Evolutionary conservation across 2,329 filamentous ascomycete species (phyloP), one percentile per base, ranked within the genome.

Genomic region (Sclerotinia subarctica): DNA sequence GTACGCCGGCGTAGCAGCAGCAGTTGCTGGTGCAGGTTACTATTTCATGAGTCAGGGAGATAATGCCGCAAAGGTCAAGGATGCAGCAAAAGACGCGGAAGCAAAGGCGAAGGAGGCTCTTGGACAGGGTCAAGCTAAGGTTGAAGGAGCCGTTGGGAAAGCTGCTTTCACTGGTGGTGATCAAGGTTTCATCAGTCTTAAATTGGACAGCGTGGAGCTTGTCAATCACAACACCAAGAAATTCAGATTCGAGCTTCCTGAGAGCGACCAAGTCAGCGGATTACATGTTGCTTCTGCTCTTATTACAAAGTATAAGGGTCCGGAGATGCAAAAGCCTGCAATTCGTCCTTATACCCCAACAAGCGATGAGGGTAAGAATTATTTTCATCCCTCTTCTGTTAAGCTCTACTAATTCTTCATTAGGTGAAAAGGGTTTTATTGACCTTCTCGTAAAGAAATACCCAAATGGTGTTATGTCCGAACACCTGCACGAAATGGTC

Each of bases 221-320:
- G 81, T 97, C 82, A 97, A 93, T 84, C 91, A 94, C 85, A 98
- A 98, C 85, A 96, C 93, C 75, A 98, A 98, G 88, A 89, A 87
- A 75, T 85, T 98, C 78, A 89, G 91, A 75, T 98, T 99, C 81
- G 88, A 90, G 76, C 88, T 98, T 54, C 92, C 92, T 21, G 91
- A 96, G 78, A 84, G 87, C 71, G 90, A 97, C 78, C 87, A 90
- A 80, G 90, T 96, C 65, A 94, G 92, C 69, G 95, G 95, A 56
- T 82, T 99, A 69, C 81, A 86, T 47, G 83, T 97, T 71, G 88
- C 94, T 68, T 97, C 92, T 85, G 94, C 93, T 57, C 81, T 99
- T 74, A 83, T 99, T 78, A 95, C 95, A 73, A 97, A 96, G 82
- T 97, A 88, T 85, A 93, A 96, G 83, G 88, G 89, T 7, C 86